Conservation (phyloP, 2,329 filamentous ascomycete genomes). For the Epichloe sp. region DNA sequence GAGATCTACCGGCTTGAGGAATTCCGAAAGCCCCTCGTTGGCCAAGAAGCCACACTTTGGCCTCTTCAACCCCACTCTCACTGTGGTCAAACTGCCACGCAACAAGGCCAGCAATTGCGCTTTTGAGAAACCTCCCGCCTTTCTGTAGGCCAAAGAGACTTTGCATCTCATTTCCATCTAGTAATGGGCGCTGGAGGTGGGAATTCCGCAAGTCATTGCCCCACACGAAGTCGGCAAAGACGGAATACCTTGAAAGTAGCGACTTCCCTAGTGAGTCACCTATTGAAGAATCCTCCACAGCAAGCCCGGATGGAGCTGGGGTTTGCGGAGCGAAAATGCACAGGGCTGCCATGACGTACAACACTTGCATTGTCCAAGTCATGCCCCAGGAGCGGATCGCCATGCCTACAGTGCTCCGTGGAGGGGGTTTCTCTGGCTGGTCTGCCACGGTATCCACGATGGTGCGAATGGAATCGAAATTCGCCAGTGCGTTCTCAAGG, state of each 20-base stretch:
- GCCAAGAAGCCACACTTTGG: conserved; percentile 7
- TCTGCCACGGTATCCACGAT: background rate
- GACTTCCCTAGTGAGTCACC: background rate
- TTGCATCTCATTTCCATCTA: conserved; percentile 8
- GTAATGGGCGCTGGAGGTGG: conserved; percentile 3
- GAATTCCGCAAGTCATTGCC: conserved; percentile 4
- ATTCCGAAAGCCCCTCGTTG: background rate
- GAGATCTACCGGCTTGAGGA: background rate
- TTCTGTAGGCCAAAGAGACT: conserved; percentile 5
- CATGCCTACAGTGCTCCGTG: conserved; percentile 8
- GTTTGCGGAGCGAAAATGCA: background rate
- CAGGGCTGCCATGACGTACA: conserved; percentile 5
- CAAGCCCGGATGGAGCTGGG: background rate
- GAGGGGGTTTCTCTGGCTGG: background rate
- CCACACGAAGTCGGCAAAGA: conserved; percentile 6
- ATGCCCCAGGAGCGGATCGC: conserved; percentile 9
- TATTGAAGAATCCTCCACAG: too few relatives aligned
- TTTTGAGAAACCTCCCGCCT: conserved; percentile 8
- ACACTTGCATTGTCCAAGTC: conserved; percentile 8
- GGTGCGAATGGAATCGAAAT: conserved; percentile 4
- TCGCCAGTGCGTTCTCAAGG: conserved; percentile 5
- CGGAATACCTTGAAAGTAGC: background rate
- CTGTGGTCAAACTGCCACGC: conserved; percentile 10
- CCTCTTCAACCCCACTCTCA: conserved; percentile 4
- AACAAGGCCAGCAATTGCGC: conserved; percentile 3